phyloP scores from a whole-genome alignment of 2,329 filamentous ascomycete genomes.

The Trichoderma sp. region DNA sequence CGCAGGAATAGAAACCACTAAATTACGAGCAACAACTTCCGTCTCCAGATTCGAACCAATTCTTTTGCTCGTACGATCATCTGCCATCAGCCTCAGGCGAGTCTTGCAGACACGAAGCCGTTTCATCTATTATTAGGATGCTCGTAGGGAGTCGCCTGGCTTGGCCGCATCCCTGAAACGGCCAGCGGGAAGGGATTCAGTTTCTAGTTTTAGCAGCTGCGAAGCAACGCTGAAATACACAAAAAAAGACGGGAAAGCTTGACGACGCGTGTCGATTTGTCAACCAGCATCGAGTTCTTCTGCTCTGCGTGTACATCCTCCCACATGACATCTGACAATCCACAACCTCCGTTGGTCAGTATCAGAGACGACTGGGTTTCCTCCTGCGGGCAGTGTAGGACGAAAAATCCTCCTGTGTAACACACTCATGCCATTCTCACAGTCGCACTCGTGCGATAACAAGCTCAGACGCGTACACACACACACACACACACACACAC shows the following conservation, averaged over 20 bases:
- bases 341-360: neutral
- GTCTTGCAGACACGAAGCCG: constrained; percentile 8
- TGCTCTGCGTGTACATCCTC: too few species aligned
- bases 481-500: neutral
- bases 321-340: too few species aligned
- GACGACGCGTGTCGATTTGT: too few species aligned
- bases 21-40: too few species aligned
- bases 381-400: neutral
- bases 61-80: constrained; percentile 7
- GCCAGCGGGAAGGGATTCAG: neutral
- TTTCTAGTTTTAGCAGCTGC: neutral
- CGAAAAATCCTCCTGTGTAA: neutral
- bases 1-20: too few species aligned
- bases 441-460: neutral
- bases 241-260: too few species aligned
- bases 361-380: neutral
- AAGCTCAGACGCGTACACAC: neutral
- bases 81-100: constrained; percentile 6
- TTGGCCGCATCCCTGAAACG: constrained; percentile 11
- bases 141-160: neutral
- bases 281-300: too few species aligned
- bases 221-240: too few species aligned
- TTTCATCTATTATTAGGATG: neutral
- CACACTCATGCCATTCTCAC: neutral
- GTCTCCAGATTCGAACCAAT: neutral